Base-by-base conservation (phyloP, 495 filamentous ascomycete genomes). In the Penicillium ochrochloron region DNA sequence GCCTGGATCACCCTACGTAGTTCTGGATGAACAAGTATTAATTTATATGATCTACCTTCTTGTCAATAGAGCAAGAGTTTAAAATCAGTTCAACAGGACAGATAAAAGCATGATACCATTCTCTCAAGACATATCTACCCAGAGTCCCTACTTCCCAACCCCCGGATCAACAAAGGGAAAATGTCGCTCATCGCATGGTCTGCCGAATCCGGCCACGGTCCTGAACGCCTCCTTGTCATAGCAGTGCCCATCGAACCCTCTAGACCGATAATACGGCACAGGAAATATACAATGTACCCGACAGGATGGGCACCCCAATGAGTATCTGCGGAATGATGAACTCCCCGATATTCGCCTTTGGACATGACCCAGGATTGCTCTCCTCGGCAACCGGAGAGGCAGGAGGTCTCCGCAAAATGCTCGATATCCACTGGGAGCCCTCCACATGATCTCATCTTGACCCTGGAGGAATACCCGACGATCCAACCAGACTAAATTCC, bases 191-290 rank as follows among this genome's bases (percentile, higher is more conserved):
- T 52, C 3, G 48, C 25, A 27, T 50, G 17, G 8, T 29, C 48
- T 52, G 48, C 48, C 48, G 48, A 52, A 52, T 52, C 25, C 48
- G 48, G 48, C 48, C 12, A 27, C 48, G 21, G 21, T 27, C 46
- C 48, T 52, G 14, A 56, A 56, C 53, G 53, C 53, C 53, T 39
- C 53, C 53, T 56, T 19, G 53, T 56, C 53, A 56, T 56, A 34
- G 53, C 34, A 12, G 19, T 35, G 29, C 33, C 53, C 53, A 39
- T 56, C 31, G 33, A 56, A 56, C 53, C 53, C 31, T 56, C 53
- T 39, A 56, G 53, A 39, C 53, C 31, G 6, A 50, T 10, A 50
- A 50, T 50, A 27, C 46, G 21, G 23, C 44, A 48, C 3, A n/a
- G 21, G 21, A 6, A 25, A 52, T 31, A 52, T 11, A 27, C 48